Percentiles rank a stretch among this genome's conserved stretches.
These are phyloP conservation scores for Fusarium fujikuroi DNA, from an alignment of 2,329 filamentous ascomycete genomes.

Conservation along the genomic window DNA sequence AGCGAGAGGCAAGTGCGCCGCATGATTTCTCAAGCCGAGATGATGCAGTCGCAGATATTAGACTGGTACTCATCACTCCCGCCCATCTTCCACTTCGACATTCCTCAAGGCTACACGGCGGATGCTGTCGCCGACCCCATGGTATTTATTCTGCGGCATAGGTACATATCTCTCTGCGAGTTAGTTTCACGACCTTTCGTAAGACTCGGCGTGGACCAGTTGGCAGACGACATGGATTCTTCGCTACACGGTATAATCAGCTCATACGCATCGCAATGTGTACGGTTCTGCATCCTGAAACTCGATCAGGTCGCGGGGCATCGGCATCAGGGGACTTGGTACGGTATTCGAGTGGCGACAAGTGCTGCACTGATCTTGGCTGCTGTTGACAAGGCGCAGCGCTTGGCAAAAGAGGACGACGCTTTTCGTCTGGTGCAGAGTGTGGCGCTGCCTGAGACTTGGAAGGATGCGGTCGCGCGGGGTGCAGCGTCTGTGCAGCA, in stretches of 20 bases:
- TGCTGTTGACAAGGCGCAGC: background rate
- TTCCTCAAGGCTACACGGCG: background rate
- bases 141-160: background rate
- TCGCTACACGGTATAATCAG: background rate
- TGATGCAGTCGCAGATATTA: background rate
- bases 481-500: background rate
- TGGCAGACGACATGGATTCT: background rate
- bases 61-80: background rate
- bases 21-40: background rate
- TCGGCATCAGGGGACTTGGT: background rate
- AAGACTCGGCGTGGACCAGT: background rate
- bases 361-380: background rate
- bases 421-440: background rate
- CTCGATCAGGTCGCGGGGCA: background rate
- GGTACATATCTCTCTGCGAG: background rate
- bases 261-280: background rate
- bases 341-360: background rate
- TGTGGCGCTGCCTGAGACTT: background rate
- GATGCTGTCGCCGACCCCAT: background rate
- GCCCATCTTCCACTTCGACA: background rate
- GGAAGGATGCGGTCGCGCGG: background rate
- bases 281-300: background rate
- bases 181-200: background rate
- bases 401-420: background rate
- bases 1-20: background rate